A percentile compares a stretch with the other conserved stretches of the same genome.
Conservation (phyloP, 2,329 filamentous ascomycete genomes). For the Rasamsonia emersonii region DNA sequence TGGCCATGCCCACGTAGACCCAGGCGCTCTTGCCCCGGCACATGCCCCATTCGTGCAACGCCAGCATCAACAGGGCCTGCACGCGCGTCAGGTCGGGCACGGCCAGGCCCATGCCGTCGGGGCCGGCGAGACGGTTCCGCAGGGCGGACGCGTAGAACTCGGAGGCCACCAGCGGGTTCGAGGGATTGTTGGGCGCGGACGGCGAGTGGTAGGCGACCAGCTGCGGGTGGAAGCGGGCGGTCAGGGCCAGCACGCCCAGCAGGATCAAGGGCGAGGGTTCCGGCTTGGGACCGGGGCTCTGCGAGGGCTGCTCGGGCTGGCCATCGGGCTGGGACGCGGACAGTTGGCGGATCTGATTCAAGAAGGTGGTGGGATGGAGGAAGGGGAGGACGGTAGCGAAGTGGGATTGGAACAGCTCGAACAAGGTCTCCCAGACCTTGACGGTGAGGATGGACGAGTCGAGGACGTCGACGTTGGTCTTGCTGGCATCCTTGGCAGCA, state of each 20-base stretch:
- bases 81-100: slow-evolving; percentile 41
- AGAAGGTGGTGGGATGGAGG: slow-evolving; percentile 46
- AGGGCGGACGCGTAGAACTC: slow-evolving; percentile 49
- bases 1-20: slow-evolving; percentile 40
- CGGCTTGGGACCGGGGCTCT: slow-evolving; percentile 20
- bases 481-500: slow-evolving; percentile 22
- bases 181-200: slow-evolving; percentile 30
- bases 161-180: slow-evolving; percentile 43
- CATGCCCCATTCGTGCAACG: slow-evolving; percentile 50
- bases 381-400: slow-evolving; percentile 51
- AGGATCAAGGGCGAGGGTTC: slow-evolving; percentile 43
- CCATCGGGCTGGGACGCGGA: slow-evolving; percentile 15
- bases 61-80: slow-evolving; percentile 49
- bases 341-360: slow-evolving; percentile 39
- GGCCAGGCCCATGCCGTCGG: slow-evolving; percentile 33
- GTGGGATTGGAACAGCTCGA: slow-evolving; percentile 51
- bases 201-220: slow-evolving; percentile 43
- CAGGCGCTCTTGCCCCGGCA: slow-evolving; percentile 46
- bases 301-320: slow-evolving; percentile 11
- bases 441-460: slow-evolving; percentile 43
- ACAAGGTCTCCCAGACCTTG: slow-evolving; percentile 49
- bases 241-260: slow-evolving; percentile 48
- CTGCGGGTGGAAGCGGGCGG: slow-evolving; percentile 46
- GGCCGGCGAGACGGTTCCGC: slow-evolving; percentile 37
- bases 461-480: slow-evolving; percentile 36